Base-by-base conservation (phyloP, 495 filamentous ascomycete species). In the Neurospora sp. region DNA sequence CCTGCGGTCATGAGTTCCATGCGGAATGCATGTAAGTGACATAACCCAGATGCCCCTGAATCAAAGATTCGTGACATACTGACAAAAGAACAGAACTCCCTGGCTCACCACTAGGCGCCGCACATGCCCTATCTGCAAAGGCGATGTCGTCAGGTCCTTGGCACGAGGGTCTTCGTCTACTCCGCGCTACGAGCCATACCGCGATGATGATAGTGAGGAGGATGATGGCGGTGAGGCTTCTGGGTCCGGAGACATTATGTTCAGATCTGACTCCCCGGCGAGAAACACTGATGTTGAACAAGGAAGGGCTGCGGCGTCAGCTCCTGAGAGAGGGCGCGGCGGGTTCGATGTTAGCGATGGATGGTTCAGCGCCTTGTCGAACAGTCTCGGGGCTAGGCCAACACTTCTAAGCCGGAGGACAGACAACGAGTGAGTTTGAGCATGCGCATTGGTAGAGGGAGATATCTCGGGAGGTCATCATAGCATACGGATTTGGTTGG, bases 1-100 rank as follows among this genome's bases (percentile, higher is more conserved):
- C 96, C n/a, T 99, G 96, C 82, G 96, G 96, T 31, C 96, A 99
- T 79, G 96, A 99, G 78, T 99, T 99, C 81, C 96, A 99, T 80
- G 95, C 85, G 42, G 94, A 96, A 77, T 99, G 96, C 94, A 98
- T 99, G 94, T 98, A 86, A 91, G 95, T 91, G 41, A 68, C 71
- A 44, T 22, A 40, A 14, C 8, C 35, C 14, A 65, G 31, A 65
- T 31, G 27, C 38, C 31, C 45, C 18, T 65, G 6, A n/a, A 71
- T 16, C 37, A 9, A 2, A 18, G 35, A 39, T 9, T n/a, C n/a
- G 39, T 31, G 53, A 38, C 47, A 47, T 72, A 72, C 81, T 83
- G 42, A 81, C 77, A 39, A 3, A n/a, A 39, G 44, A 69, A 42
- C 75, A 98, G 95, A 79, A 98, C 96, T 16, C 96, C 96, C n/a